phyloP scores from a whole-genome alignment of 352 stramenopile genomes.

The Phytophthora fragariaefolia region DNA sequence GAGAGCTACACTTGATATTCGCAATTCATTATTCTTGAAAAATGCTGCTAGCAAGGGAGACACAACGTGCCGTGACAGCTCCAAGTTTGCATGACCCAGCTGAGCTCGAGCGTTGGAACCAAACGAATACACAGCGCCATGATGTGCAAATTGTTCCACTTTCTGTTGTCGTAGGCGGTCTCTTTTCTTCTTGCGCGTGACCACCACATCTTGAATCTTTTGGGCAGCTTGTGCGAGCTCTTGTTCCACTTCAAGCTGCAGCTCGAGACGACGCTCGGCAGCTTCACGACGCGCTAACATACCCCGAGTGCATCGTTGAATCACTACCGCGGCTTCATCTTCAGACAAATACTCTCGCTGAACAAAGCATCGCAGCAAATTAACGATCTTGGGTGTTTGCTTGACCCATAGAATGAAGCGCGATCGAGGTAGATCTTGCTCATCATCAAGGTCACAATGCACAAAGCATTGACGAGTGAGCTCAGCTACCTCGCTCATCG shows the following conservation, averaged over 20 bases:
- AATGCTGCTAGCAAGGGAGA: conserved; percentile 56
- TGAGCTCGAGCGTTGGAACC: conserved; percentile 63
- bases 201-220: conserved; percentile 72
- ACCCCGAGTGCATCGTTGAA: conserved; percentile 63
- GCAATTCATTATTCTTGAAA: conserved; percentile 80
- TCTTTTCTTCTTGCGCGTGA: conserved; percentile 66
- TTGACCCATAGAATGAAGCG: conserved; percentile 66
- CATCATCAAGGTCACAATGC: conserved; percentile 68
- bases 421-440: conserved; percentile 64
- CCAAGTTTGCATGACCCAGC: conserved; percentile 55
- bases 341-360: conserved; percentile 63
- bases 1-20: conserved; percentile 51
- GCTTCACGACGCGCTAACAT: conserved; percentile 60
- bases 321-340: conserved; percentile 57
- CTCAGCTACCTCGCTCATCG: conserved; percentile 64
- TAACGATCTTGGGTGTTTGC: conserved; percentile 78
- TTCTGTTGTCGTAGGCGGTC: conserved; percentile 73
- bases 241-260: conserved; percentile 62
- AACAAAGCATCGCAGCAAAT: conserved; percentile 74
- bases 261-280: conserved; percentile 54
- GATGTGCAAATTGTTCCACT: conserved; percentile 73
- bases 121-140: conserved; percentile 78
- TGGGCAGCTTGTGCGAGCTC: conserved; percentile 63
- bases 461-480: conserved; percentile 71
- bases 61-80: conserved; percentile 42